phyloP scores from a whole-genome alignment of 306 rosid species.

The Pterocarpus macrocarpus region DNA sequence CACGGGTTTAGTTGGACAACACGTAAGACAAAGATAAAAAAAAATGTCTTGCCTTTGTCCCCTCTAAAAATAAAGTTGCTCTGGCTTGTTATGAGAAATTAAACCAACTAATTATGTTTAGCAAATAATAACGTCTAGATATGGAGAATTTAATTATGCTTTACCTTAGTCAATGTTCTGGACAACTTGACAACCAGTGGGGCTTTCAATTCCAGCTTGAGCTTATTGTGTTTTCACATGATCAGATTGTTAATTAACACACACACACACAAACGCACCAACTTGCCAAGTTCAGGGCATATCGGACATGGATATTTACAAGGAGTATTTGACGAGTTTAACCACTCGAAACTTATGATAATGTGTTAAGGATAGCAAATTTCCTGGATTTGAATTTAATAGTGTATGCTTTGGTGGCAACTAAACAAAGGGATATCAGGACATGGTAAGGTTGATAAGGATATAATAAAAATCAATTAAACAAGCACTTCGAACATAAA shows the following conservation, averaged over 20 bases:
- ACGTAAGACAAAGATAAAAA: slow-evolving; percentile 45
- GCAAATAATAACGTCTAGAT: slow-evolving; percentile 41
- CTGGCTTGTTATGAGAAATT: slow-evolving; percentile 40
- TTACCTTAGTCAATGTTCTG: background rate
- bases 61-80: slow-evolving; percentile 49
- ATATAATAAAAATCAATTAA: background rate
- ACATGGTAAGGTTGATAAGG: slow-evolving; percentile 27
- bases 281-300: background rate
- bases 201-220: slow-evolving; percentile 27
- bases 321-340: background rate
- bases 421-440: background rate
- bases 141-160: background rate
- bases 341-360: background rate
- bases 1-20: slow-evolving; percentile 15
- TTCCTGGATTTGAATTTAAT: background rate
- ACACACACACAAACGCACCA: background rate
- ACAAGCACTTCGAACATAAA: slow-evolving; percentile 20
- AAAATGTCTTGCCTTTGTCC: slow-evolving; percentile 37
- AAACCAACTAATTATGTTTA: slow-evolving; percentile 46
- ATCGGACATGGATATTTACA: background rate
- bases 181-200: slow-evolving; percentile 17
- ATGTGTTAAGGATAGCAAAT: background rate
- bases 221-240: slow-evolving; percentile 28
- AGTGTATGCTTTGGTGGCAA: background rate
- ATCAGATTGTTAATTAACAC: background rate